phyloP scores from a whole-genome alignment of 805 yeast genomes.

The Middelhovenomyces tepae region DNA sequence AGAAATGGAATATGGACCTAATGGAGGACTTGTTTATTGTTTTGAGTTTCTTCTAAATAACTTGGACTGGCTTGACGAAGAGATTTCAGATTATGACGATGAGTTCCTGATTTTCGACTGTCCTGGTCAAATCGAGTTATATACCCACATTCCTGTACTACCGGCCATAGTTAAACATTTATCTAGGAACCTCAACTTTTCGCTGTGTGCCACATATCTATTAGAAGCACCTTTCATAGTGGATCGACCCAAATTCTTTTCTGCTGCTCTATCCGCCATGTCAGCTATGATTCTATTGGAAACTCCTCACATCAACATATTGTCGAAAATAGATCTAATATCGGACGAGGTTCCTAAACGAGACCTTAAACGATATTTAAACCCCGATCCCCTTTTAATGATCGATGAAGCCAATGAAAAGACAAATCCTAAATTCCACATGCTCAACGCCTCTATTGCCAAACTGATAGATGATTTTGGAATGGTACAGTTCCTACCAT shows the following conservation, averaged over 20 bases:
- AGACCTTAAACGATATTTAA: slow-evolving; percentile 72
- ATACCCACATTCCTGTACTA: slow-evolving; percentile 87
- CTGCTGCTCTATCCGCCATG: slow-evolving; percentile 96
- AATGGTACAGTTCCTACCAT: slow-evolving; percentile 93
- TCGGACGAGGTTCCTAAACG: slow-evolving; percentile 69
- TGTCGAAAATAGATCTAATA: slow-evolving; percentile 80
- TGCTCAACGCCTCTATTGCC: slow-evolving; percentile 74
- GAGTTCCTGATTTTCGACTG: slow-evolving; percentile 92
- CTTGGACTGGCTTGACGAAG: slow-evolving; percentile 95
- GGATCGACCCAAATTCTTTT: slow-evolving; percentile 84
- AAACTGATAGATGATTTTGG: slow-evolving; percentile 94
- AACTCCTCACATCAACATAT: slow-evolving; percentile 85
- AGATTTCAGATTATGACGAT: slow-evolving; percentile 90
- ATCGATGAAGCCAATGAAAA: slow-evolving; percentile 40
- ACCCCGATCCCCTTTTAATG: slow-evolving; percentile 83
- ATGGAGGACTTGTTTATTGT: slow-evolving; percentile 89
- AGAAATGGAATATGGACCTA: slow-evolving; percentile 87
- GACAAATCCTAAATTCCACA: slow-evolving; percentile 55
- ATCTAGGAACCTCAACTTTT: slow-evolving; percentile 69
- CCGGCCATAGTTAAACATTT: slow-evolving; percentile 85
- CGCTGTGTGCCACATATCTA: slow-evolving; percentile 84
- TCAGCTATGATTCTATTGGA: slow-evolving; percentile 94
- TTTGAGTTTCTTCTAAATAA: slow-evolving; percentile 82
- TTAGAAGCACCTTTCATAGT: slow-evolving; percentile 91
- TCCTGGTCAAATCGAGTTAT: slow-evolving; percentile 94